phyloP scores from a whole-genome alignment of 2,329 filamentous ascomycete genomes.

The Pseudopithomyces maydicus region DNA sequence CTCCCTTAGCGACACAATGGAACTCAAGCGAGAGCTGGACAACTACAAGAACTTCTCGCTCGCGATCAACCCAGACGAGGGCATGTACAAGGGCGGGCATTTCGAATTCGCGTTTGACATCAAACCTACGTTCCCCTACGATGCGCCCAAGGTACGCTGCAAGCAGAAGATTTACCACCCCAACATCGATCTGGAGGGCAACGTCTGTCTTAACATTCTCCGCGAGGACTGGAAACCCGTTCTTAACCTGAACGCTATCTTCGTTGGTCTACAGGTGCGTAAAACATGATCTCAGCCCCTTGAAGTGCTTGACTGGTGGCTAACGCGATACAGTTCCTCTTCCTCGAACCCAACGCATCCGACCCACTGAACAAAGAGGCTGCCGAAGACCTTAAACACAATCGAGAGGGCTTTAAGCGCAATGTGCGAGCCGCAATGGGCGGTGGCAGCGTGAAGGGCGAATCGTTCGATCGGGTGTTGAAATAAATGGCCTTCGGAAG shows the following conservation, averaged over 20 bases:
- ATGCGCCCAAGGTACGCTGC: slow-evolving; percentile 96
- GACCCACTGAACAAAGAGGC: slow-evolving; percentile 99
- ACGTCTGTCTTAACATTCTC: slow-evolving; percentile 96
- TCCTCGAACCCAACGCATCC: slow-evolving; percentile 95
- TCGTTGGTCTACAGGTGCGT: slow-evolving; percentile 84
- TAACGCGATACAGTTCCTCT: slow-evolving; percentile 72
- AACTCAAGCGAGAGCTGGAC: slow-evolving; percentile 31
- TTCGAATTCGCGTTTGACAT: slow-evolving; percentile 94
- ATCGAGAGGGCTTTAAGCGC: slow-evolving; percentile 86
- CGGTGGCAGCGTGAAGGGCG: slow-evolving; percentile 75
- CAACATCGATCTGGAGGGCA: slow-evolving; percentile 97
- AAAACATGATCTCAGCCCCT: background rate
- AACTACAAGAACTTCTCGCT: slow-evolving; percentile 66
- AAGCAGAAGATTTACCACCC: slow-evolving; percentile 99
- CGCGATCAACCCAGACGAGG: slow-evolving; percentile 83
- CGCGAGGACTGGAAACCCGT: slow-evolving; percentile 99
- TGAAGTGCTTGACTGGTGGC: background rate
- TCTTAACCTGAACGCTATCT: slow-evolving; percentile 92
- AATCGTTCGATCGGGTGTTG: slow-evolving; percentile 78
- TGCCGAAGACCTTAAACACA: slow-evolving; percentile 85
- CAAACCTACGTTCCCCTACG: slow-evolving; percentile 94
- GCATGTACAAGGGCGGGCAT: slow-evolving; percentile 82
- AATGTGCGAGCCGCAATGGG: slow-evolving; percentile 86
- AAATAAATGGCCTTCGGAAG: slow-evolving; percentile 53
- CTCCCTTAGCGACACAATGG: slow-evolving; percentile 79